Evolutionary conservation across 1,284 basidiomycete genomes (phyloP).

Genomic region (Fomitopsis schrenkii): DNA sequence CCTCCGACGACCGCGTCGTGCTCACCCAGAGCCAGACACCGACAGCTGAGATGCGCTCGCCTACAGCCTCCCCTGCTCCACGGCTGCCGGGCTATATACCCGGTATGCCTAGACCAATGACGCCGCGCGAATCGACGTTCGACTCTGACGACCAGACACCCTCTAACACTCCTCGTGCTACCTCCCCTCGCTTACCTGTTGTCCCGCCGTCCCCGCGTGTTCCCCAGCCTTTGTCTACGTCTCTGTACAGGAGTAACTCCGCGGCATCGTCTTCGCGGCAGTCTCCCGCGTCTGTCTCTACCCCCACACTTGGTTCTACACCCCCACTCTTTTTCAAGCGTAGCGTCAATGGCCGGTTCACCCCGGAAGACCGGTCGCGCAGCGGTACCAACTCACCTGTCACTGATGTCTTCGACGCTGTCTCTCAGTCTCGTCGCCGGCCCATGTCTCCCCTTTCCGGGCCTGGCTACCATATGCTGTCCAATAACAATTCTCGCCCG

Average conservation of each 20-base stretch:
- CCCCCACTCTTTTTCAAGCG: conserved; percentile 53
- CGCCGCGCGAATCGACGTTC: conserved; percentile 57
- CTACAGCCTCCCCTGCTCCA: conserved; percentile 51
- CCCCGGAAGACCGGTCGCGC: conserved; percentile 43
- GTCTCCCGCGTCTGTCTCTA: conserved; percentile 41
- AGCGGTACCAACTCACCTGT: conserved; percentile 24
- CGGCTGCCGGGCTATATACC: conserved; percentile 79
- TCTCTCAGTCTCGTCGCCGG: conserved; percentile 50
- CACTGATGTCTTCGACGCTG: conserved; percentile 39
- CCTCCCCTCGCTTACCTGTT: conserved; percentile 46
- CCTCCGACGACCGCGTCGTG: conserved; percentile 50
- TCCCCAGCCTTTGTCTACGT: conserved; percentile 31
- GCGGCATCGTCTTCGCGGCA: conserved; percentile 40
- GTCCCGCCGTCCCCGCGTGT: conserved; percentile 27
- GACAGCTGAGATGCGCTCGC: conserved; percentile 41
- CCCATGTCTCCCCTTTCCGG: conserved; percentile 65
- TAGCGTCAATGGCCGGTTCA: conserved; percentile 56
- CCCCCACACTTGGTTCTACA: conserved; percentile 36
- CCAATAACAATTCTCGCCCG: conserved; percentile 48
- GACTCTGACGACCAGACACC: conserved; percentile 66
- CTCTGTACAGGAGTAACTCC: conserved; percentile 47
- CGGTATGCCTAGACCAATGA: conserved; percentile 84
- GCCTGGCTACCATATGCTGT: conserved; percentile 55
- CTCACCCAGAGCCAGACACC: conserved; percentile 44
- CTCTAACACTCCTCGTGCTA: conserved; percentile 78